Base-by-base conservation (phyloP, 106 monocot species). In the Phalaenopsis equestris region DNA sequence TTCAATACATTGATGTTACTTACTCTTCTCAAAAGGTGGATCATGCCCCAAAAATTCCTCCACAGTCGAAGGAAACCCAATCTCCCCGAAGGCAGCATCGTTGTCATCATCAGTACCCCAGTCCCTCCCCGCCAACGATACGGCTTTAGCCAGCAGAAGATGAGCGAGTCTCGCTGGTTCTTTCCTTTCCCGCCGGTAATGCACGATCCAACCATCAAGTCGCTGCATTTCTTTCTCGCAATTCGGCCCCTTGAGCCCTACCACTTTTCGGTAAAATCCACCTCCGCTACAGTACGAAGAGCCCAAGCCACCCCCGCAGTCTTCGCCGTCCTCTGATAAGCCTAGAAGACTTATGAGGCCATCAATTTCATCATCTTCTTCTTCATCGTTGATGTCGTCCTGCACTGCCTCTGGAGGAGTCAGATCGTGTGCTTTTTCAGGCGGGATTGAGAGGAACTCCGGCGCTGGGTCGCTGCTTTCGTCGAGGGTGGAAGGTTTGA, bases 161-260 rank as follows among this genome's bases (percentile, higher is more conserved):
- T 90, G 79, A 2, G 86, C 86, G 77, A 90, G 77, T 83, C 90
- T 86, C 39, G 86, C 84, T 75, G 85, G 85, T 79, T 90, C 88
- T 15, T 58, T 67, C 5, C 55, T 19, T 37, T 68, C 38, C 45
- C 38, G 7, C 52, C 77, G 70, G 48, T 75, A 86, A 42, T 81
- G 52, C 21, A 80, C 75, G 37, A 90, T 86, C 90, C 90, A 90
- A 6, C 77, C 86, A 23, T 90, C 88, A 80, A 90, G 46, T 67
- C 88, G 81, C 42, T 24, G 56, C 84, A 46, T 68, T 75, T 90
- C 88, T 77, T 52, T 75, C 41, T 68, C 82, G 88, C 86, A 86
- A 41, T 41, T 84, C 12, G 84, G 85, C 5, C 83, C 84, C 75
- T 77, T 81, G 77, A 78, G 55, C 56, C 85, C 90, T 1, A 23